Evolutionary conservation across 164 flowering plant genomes (phyloP).

Genomic region (Chloranthus sessilifolius): DNA sequence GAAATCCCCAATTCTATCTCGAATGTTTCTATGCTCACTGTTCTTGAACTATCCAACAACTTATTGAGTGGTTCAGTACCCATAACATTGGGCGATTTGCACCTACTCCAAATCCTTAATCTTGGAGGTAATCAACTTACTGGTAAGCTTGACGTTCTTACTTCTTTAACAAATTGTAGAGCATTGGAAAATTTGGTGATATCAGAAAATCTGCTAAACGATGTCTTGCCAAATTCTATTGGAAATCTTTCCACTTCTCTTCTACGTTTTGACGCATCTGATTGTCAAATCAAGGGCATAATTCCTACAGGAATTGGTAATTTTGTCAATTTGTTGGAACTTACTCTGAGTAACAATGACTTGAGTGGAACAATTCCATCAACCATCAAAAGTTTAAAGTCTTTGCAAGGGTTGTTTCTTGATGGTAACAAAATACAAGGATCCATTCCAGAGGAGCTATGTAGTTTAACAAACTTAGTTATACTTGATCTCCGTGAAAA

Average conservation of each 20-base stretch:
- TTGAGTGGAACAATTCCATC: slow-evolving; percentile 5
- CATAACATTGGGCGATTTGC: slow-evolving; percentile 2
- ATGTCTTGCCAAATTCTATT: slow-evolving; percentile 1
- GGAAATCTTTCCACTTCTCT: slow-evolving; percentile 11
- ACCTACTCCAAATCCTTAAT: background rate
- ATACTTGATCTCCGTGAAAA: background rate
- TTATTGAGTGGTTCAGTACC: slow-evolving; percentile 8
- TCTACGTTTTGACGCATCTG: background rate
- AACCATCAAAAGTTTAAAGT: slow-evolving; percentile 8
- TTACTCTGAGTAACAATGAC: background rate
- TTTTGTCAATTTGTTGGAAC: background rate
- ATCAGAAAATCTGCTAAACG: background rate
- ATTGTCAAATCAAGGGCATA: slow-evolving; percentile 4
- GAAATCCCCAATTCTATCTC: slow-evolving; percentile 1
- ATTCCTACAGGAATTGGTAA: slow-evolving; percentile 1
- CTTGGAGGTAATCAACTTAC: background rate
- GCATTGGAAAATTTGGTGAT: background rate
- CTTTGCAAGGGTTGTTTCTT: slow-evolving; percentile 7
- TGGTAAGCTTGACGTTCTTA: slow-evolving; percentile 1
- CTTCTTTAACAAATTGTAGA: slow-evolving; percentile 6
- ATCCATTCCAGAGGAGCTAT: slow-evolving; percentile 7
- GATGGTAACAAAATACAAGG: slow-evolving; percentile 1
- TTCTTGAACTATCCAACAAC: slow-evolving; percentile 1
- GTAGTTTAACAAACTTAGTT: background rate
- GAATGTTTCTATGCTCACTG: slow-evolving; percentile 5